phyloP scores from a whole-genome alignment of 768 basidiomycete species.

The Podaxis carcinomalis region DNA sequence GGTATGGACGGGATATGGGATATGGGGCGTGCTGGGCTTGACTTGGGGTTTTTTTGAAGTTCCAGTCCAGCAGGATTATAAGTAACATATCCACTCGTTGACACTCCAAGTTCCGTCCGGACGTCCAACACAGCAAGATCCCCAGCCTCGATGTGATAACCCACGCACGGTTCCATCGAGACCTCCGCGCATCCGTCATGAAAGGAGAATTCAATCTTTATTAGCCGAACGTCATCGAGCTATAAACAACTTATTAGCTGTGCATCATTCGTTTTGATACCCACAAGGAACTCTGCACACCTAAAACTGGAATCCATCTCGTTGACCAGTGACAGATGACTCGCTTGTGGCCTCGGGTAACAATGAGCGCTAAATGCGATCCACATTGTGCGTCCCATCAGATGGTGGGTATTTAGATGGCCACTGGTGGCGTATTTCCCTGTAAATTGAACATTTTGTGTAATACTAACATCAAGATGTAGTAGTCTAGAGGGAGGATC shows the following conservation, averaged over 20 bases:
- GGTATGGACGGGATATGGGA: not conserved
- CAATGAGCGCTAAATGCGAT: not conserved
- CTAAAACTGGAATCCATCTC: not conserved
- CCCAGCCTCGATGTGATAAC: not conserved
- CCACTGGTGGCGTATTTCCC: not conserved
- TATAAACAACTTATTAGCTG: not conserved
- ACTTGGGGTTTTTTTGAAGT: not conserved
- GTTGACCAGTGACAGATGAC: not conserved
- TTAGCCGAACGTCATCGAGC: not conserved
- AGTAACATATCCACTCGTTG: not conserved
- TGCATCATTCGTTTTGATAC: not conserved
- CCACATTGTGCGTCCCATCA: not conserved
- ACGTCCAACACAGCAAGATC: not conserved
- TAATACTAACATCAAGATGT: not conserved
- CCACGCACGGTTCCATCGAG: constrained; percentile 2
- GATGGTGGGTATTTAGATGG: not conserved
- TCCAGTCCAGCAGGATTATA: not conserved
- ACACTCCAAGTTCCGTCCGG: constrained; percentile 7
- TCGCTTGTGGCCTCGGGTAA: not conserved
- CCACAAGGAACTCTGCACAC: not conserved
- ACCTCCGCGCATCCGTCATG: not conserved
- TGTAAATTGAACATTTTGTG: not conserved
- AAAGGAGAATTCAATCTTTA: not conserved
- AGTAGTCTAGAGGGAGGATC: not conserved
- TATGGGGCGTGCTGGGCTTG: not conserved